These are phyloP conservation scores for Aspergillus hancockii DNA, from an alignment of 495 filamentous ascomycete species.

Conservation along the genomic window DNA sequence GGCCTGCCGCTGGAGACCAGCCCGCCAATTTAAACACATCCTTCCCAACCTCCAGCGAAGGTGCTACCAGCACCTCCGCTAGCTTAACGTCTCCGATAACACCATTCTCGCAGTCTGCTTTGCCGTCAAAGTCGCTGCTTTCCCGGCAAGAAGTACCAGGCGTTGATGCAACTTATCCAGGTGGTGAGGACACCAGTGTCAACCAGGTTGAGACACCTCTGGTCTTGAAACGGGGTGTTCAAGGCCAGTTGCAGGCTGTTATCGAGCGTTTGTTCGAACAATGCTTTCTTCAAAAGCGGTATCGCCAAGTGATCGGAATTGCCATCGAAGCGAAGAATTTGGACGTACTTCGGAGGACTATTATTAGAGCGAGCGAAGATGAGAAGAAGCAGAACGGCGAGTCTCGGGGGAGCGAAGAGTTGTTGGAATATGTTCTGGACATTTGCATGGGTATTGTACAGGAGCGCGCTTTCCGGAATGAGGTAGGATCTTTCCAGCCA, in stretches of 20 bases:
- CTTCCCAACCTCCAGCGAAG: slow-evolving; percentile 62
- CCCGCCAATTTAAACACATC: slow-evolving; percentile 72
- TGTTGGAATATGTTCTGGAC: slow-evolving; percentile 94
- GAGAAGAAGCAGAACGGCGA: slow-evolving; percentile 66
- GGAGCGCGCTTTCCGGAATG: slow-evolving; percentile 81
- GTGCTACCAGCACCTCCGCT: slow-evolving; percentile 64
- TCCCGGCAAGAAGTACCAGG: slow-evolving; percentile 72
- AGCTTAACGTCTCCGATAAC: slow-evolving; percentile 83
- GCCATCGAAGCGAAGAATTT: slow-evolving; percentile 94
- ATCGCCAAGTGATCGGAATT: slow-evolving; percentile 97
- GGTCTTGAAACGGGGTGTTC: slow-evolving; percentile 56
- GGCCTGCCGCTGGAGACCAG: slow-evolving; percentile 56
- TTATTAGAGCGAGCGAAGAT: slow-evolving; percentile 78
- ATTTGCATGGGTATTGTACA: slow-evolving; percentile 99
- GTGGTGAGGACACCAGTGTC: slow-evolving; percentile 52
- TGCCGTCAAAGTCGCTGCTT: slow-evolving; percentile 91
- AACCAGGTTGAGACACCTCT: slow-evolving; percentile 56
- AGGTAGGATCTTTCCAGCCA: slow-evolving; percentile 48
- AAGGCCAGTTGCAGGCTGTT: slow-evolving; percentile 73
- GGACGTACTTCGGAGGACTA: slow-evolving; percentile 83
- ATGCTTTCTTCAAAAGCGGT: slow-evolving; percentile 83
- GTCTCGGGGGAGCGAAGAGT: slow-evolving; percentile 74
- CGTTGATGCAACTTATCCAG: slow-evolving; percentile 55
- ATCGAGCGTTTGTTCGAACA: slow-evolving; percentile 90
- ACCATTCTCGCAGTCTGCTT: slow-evolving; percentile 86